Base-by-base conservation (phyloP, 805 yeast species). In the Kodamaea kaohsiungensis region DNA sequence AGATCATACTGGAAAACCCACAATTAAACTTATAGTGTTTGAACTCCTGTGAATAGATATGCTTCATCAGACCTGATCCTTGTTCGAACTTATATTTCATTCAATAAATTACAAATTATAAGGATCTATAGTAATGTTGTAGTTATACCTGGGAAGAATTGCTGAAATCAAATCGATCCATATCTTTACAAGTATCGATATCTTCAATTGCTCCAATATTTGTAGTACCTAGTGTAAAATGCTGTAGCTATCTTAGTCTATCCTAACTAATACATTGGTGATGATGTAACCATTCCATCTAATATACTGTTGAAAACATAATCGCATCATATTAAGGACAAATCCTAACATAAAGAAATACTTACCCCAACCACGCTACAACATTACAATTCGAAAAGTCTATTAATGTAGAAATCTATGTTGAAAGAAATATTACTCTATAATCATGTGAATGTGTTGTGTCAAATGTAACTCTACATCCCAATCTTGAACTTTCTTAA, bases 401-500 rank as follows among this genome's bases (percentile, higher is more conserved):
- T 42, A 42, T 42, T 42, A 42, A 42, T 42, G 46, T 42, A 42
- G 46, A 42, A 15, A 42, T 42, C 46, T 42, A 42, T 42, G 25
- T 18, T 13, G 19, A 42, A 42, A 40, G 16, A 19, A 40, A 40
- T 9, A 30, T 30, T 30, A 30, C 35, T 30, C 35, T 30, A 30
- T 30, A 30, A 30, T 30, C 35, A 30, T 30, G 35, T 30, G 8
- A 30, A 9, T 30, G 10, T 30, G 35, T 30, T 22, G 25, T 22
- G 25, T 22, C 25, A 4, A 22, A 22, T 22, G 25, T 22, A 25
- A 7, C 6, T 13, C 46, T 30, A 75, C 79, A 83, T 71, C 12
- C 86, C 88, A 45, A 83, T 61, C 65, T 66, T 76, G 60, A 66
- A 73, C 57, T 78, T 79, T 69, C 88, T 82, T 59, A 86, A 71